Base-by-base conservation (phyloP, 2,329 filamentous ascomycete species). In the Scopulariopsis brevicaulis region DNA sequence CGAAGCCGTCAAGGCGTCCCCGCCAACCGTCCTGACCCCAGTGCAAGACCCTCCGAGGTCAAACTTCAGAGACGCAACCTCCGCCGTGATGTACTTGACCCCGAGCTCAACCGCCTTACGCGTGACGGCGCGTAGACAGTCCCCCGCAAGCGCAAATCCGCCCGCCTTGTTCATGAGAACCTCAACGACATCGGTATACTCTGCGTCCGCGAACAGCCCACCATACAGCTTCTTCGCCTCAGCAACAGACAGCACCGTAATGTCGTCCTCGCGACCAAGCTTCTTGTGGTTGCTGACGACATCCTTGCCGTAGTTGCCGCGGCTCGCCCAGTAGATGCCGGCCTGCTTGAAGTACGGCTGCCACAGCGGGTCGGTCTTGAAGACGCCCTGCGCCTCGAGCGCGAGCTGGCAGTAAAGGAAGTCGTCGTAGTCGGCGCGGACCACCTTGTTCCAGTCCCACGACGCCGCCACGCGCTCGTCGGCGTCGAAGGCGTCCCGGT, bases 381-480 rank as follows among this genome's bases (percentile, higher is more conserved):
- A 89, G 0, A 81, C 69, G 56, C 83, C 78, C 64, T 85, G 82
- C 0, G 86, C 82, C 69, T 89, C 84, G 32, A 87, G 75, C 0
- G 80, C 86, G 22, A 89, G 74, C 55, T 77, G 69, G 68, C 80
- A 83, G 72, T 89, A 89, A 18, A 83, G 68, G 1, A 80, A 70
- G 63, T 86, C 82, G 58, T 80, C 75, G 70, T 89, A 89, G 68
- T 89, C 85, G 54, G 84, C 82, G 59, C 85, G 82, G 18, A 89
- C 77, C 32, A 87, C 83, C 69, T 88, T 89, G 73, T 87, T 89
- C 78, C 84, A 84, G 70, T 90, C 86, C 74, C 82, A 86, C 0
- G 86, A 88, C 0, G 86, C 86, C 35, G 84, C 85, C 25, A 76
- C 71, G 3, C 73, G 71, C 56, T 65, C 69, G 0, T 73, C 70